Evolutionary conservation across 805 yeast genomes (phyloP), one percentile per base, ranked within the genome.

Genomic region (Komagataella kurtzmanii): DNA sequence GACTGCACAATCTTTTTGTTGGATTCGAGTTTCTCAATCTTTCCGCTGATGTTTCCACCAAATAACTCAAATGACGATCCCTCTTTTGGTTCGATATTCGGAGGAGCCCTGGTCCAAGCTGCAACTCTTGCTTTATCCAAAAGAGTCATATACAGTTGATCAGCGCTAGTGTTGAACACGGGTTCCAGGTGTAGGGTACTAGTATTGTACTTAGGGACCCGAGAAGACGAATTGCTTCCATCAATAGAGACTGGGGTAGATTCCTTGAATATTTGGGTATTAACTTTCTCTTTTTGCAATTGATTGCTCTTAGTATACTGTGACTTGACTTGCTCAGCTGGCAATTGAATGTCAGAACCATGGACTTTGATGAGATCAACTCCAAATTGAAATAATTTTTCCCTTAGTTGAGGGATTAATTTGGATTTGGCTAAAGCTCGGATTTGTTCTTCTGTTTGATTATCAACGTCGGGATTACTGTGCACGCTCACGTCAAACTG

Each of bases 61-160:
- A 93, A 93, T 53, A 93, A 65, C 30, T 75, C 74, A 67, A 81
- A 89, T 18, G 71, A 71, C 2, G 84, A 74, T 4, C 86, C 88
- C 50, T 73, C 86, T 47, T 65, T 65, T 54, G 85, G 72, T 59
- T 75, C 77, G 51, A 88, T 75, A 24, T 64, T 67, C 49, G 80
- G 89, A 44, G 78, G 71, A 0, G 95, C 80, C 54, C 96, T 80
- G 0, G 96, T 76, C 98, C 98, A 93, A 0, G 90, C 90, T n/a
- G 83, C 79, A 12, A 93, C 83, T 56, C 95, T 73, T 49, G 79
- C 79, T 23, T 85, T 86, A 54, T 85, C 88, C 48, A 87, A 65
- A 44, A 93, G 76, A 0, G 97, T 86, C 47, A 76, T 69, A 65
- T 81, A 93, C 43, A 95, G 67, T 63, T 88, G 95, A 55, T 85